Evolutionary conservation across 371 early-diverging fungal genomes (phyloP).

Genomic region (Mortierella sp.): DNA sequence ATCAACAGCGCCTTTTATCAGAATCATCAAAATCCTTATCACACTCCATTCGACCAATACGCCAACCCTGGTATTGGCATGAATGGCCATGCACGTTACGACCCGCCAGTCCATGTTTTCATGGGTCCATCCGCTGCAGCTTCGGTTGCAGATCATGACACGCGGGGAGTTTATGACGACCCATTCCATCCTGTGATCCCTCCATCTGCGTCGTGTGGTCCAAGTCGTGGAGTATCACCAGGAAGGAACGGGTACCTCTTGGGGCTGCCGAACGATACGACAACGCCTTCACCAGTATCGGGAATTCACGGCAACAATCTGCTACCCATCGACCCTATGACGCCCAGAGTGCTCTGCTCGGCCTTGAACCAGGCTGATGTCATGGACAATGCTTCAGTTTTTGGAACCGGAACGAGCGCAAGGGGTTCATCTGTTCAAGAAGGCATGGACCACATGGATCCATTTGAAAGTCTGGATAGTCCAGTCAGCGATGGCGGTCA

Average conservation of each 20-base stretch:
- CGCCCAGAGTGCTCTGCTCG: slow-evolving; percentile 29
- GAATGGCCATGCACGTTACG: slow-evolving; percentile 18
- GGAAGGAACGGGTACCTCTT: slow-evolving; percentile 4
- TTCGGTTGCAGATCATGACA: slow-evolving; percentile 15
- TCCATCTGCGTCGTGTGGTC: not conserved
- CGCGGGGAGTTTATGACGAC: slow-evolving; percentile 10
- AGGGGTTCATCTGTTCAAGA: not conserved
- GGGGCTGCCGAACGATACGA: slow-evolving; percentile 2
- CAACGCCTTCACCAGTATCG: slow-evolving; percentile 13
- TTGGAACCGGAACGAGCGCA: too few relatives aligned
- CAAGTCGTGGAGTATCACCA: not conserved
- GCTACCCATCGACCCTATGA: slow-evolving; percentile 27
- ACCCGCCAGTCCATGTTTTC: not conserved
- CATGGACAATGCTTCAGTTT: not conserved
- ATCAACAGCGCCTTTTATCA: slow-evolving; percentile 9
- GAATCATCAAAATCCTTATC: slow-evolving; percentile 16
- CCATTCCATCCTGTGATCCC: slow-evolving; percentile 28
- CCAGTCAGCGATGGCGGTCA: slow-evolving; percentile 77
- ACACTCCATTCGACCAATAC: slow-evolving; percentile 5
- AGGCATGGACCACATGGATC: slow-evolving; percentile 26
- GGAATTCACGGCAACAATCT: not conserved
- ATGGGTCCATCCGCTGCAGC: slow-evolving; percentile 7
- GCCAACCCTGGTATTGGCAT: slow-evolving; percentile 2
- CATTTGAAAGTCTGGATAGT: slow-evolving; percentile 66
- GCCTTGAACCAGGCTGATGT: slow-evolving; percentile 18